Percentiles rank a stretch among this genome's conserved stretches.
These are phyloP conservation scores for Clavispora santaluciae DNA, from an alignment of 805 yeast genomes.

Conservation along the genomic window DNA sequence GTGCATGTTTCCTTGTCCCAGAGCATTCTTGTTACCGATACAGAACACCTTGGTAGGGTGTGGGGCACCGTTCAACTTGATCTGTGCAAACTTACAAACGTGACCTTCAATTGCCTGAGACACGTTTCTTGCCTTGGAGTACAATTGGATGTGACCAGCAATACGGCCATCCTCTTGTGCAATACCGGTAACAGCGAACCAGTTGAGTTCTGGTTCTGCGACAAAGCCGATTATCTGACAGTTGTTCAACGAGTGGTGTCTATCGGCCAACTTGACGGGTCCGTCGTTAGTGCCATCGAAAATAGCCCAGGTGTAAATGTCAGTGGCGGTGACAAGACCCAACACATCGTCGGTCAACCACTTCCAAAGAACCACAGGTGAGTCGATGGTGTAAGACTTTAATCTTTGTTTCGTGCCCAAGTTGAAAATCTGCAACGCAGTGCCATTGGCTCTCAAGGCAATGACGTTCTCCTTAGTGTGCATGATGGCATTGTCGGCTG, in stretches of 20 bases:
- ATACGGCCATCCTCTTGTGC: slow-evolving; percentile 91
- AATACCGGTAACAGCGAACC: slow-evolving; percentile 96
- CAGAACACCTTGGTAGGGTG: slow-evolving; percentile 81
- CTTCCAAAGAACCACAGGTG: slow-evolving; percentile 92
- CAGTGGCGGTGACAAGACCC: slow-evolving; percentile 78
- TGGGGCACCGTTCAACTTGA: slow-evolving; percentile 68
- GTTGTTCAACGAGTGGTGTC: slow-evolving; percentile 73
- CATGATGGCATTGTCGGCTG: slow-evolving; percentile 96
- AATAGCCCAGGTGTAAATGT: slow-evolving; percentile 77
- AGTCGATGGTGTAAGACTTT: slow-evolving; percentile 78
- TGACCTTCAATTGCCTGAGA: slow-evolving; percentile 98
- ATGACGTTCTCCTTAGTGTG: slow-evolving; percentile 87
- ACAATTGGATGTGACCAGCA: slow-evolving; percentile 94
- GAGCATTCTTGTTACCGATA: slow-evolving; percentile 83
- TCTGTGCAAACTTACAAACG: slow-evolving; percentile 81
- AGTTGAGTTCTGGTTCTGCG: slow-evolving; percentile 70
- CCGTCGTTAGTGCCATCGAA: slow-evolving; percentile 73
- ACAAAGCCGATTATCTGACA: slow-evolving; percentile 90
- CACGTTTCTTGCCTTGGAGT: slow-evolving; percentile 79
- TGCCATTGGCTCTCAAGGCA: slow-evolving; percentile 92
- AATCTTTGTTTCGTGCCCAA: slow-evolving; percentile 81
- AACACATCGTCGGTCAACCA: slow-evolving; percentile 74
- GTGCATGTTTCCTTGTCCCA: slow-evolving; percentile 69
- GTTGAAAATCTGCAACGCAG: slow-evolving; percentile 92
- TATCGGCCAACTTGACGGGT: slow-evolving; percentile 76